phyloP scores from a whole-genome alignment of 208 protist genomes.

The Crithidia bombi region DNA sequence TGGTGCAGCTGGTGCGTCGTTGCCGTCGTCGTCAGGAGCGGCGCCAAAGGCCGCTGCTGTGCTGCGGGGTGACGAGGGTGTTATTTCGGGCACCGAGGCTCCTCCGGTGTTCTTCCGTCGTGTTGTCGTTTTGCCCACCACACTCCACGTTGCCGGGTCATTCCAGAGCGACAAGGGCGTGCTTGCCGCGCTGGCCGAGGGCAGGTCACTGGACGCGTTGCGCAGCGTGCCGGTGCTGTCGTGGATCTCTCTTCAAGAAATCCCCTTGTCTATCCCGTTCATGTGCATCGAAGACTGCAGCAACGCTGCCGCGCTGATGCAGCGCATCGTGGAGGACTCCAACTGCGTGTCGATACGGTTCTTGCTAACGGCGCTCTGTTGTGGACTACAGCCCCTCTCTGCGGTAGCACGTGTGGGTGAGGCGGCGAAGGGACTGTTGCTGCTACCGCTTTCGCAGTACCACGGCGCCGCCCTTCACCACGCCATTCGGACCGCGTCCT shows the following conservation, averaged over 20 bases:
- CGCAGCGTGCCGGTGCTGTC: constrained; percentile 46
- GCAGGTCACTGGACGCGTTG: constrained; percentile 29
- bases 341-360: constrained; percentile 46
- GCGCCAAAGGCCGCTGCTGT: not conserved
- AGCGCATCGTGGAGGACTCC: constrained; percentile 40
- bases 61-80: not conserved
- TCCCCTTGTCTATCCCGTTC: constrained; percentile 40
- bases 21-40: not conserved
- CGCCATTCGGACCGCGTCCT: constrained; percentile 38
- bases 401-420: constrained; percentile 51
- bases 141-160: constrained; percentile 55
- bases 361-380: constrained; percentile 49
- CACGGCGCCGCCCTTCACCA: constrained; percentile 34
- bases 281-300: constrained; percentile 42
- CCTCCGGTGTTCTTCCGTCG: constrained; percentile 65
- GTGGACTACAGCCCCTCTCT: constrained; percentile 58
- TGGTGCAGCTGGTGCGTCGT: not conserved
- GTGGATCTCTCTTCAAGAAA: constrained; percentile 37
- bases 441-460: constrained; percentile 54
- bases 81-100: constrained; percentile 31
- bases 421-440: constrained; percentile 47
- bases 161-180: constrained; percentile 54
- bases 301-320: constrained; percentile 22
- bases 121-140: constrained; percentile 54
- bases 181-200: constrained; percentile 27